These are phyloP conservation scores for Alternaria brassicicola DNA, from an alignment of 2,329 filamentous ascomycete genomes.

Conservation along the genomic window DNA sequence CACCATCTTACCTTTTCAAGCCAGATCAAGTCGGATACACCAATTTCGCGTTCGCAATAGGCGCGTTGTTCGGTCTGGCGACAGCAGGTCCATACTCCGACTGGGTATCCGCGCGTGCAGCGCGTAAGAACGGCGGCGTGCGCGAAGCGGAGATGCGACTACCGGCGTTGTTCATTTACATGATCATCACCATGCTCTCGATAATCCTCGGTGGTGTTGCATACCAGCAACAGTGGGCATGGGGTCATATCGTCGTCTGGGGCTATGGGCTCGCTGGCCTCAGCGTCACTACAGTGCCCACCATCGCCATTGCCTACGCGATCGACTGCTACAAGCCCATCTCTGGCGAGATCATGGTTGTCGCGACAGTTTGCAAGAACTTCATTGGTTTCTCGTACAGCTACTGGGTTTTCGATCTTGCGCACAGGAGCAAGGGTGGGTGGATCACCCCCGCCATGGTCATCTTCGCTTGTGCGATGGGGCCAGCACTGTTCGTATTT, in stretches of 20 bases:
- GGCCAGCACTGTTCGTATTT: slow-evolving; percentile 49
- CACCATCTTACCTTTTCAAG: slow-evolving; percentile 55
- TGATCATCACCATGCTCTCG: slow-evolving; percentile 58
- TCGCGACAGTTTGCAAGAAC: slow-evolving; percentile 54
- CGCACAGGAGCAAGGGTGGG: slow-evolving; percentile 42
- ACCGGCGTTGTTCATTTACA: slow-evolving; percentile 53
- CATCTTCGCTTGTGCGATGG: slow-evolving; percentile 50
- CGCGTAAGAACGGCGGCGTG: slow-evolving; percentile 60
- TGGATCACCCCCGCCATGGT: slow-evolving; percentile 54
- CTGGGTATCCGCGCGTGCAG: slow-evolving; percentile 62
- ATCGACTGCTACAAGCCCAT: slow-evolving; percentile 57
- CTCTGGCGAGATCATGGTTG: slow-evolving; percentile 55
- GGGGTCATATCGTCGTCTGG: slow-evolving; percentile 57
- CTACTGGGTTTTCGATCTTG: slow-evolving; percentile 52
- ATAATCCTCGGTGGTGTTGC: slow-evolving; percentile 57
- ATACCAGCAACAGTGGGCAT: slow-evolving; percentile 57
- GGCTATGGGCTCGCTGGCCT: slow-evolving; percentile 56
- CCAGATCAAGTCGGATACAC: slow-evolving; percentile 56
- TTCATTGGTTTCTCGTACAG: slow-evolving; percentile 53
- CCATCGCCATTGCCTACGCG: slow-evolving; percentile 54
- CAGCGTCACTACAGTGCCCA: slow-evolving; percentile 51
- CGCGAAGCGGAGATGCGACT: slow-evolving; percentile 65
- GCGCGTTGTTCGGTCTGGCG: slow-evolving; percentile 59
- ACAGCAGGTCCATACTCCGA: slow-evolving; percentile 63
- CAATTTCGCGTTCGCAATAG: slow-evolving; percentile 56